Evolutionary conservation across 1,284 basidiomycete species (phyloP), one percentile per base, ranked within the genome.

Genomic region (Flammula alnicola): DNA sequence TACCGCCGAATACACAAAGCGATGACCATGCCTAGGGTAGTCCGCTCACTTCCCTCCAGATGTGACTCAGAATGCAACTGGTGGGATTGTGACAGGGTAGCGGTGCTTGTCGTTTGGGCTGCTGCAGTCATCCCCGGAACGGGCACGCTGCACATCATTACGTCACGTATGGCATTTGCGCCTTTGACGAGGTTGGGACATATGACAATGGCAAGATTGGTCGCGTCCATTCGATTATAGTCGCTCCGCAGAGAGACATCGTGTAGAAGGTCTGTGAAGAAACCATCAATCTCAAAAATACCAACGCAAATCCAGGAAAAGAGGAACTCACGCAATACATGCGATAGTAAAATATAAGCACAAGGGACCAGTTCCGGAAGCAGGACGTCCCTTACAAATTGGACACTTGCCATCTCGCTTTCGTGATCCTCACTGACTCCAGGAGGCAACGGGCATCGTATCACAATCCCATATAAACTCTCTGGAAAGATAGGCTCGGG

Each of bases 1-100:
- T 92, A 93, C 35, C 81, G 79, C 59, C 88, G 80, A 49, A 93
- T 91, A 66, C 88, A 92, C 29, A 90, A 69, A 61, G 85, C 84
- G 64, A 93, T 73, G 40, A 93, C 72, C 45, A 77, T 74, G 3
- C 90, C 90, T 0, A 93, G 72, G 1, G 88, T 91, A 8, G 81
- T 83, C 52, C 37, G 26, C 68, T 71, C 40, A 75, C 75, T 57
- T 80, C 76, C 20, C 55, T 46, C 46, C 3, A 8, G n/a, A n/a
- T n/a, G 36, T 62, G 60, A 38, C 61, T 55, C 51, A 57, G 47
- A 59, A 52, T 54, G 54, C 47, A 44, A 55, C 47, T n/a, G n/a
- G n/a, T 16, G 33, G n/a, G 19, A 25, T 5, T 33, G 14, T 14
- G 37, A 32, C 27, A 27, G 26, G 6, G 44, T 44, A 7, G 43